Evolutionary conservation across 345 rosid species (phyloP).

Genomic region (Iberis pinnata): DNA sequence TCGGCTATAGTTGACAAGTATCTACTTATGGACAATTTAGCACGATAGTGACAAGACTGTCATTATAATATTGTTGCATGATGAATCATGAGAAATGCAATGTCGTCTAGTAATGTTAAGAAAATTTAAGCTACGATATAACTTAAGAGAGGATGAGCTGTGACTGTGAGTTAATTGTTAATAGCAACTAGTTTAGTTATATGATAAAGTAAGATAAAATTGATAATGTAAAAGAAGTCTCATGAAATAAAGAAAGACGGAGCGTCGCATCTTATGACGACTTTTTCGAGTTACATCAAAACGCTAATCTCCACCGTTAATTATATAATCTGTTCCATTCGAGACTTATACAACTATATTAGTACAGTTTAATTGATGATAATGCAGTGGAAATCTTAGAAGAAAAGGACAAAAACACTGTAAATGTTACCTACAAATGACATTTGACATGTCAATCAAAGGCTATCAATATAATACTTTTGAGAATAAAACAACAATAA

Average conservation of each 20-base stretch:
- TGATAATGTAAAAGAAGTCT: slow-evolving; percentile 17
- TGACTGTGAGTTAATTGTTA: not conserved
- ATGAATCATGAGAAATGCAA: no score
- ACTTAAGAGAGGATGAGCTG: slow-evolving; percentile 5
- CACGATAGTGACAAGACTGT: no score
- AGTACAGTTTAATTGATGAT: not conserved
- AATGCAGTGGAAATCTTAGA: not conserved
- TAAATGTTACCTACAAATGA: slow-evolving; percentile 24
- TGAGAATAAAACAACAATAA: slow-evolving; percentile 18
- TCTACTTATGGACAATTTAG: no score
- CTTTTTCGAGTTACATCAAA: slow-evolving; percentile 6
- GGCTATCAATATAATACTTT: slow-evolving; percentile 12
- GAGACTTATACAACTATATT: no score
- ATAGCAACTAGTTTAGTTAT: not conserved
- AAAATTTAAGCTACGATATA: no score
- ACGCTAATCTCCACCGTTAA: not conserved
- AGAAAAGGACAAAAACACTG: slow-evolving; percentile 22
- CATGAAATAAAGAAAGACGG: slow-evolving; percentile 13
- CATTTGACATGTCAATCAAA: slow-evolving; percentile 23
- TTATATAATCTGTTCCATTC: no score
- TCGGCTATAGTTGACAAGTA: no score
- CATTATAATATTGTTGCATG: no score
- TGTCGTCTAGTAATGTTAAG: no score
- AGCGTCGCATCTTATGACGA: slow-evolving; percentile 14
- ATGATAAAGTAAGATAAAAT: not conserved